Conservation (phyloP, 148 eudicot genomes). For the Tetragonia tetragonoides region DNA sequence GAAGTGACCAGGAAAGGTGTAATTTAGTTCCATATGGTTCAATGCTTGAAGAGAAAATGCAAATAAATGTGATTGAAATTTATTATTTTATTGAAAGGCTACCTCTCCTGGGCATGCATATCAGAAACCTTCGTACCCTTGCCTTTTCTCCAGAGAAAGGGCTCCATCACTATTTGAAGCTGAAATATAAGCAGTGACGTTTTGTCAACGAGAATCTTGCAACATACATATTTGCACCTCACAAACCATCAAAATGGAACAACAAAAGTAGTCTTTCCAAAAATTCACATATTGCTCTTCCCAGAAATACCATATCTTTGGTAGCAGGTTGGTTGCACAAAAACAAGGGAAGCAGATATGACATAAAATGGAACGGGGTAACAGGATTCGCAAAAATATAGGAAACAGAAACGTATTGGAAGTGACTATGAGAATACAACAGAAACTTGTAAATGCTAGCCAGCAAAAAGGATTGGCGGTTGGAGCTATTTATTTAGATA, state of each 20-base stretch:
- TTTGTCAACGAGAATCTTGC: background rate
- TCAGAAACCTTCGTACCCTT: conserved; percentile 39
- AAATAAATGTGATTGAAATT: background rate
- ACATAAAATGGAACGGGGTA: background rate
- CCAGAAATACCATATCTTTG: background rate
- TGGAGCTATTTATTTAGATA: no score
- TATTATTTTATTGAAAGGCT: conserved; percentile 6
- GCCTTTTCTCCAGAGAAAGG: conserved; percentile 66
- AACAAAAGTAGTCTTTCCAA: background rate
- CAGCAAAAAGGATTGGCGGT: no score
- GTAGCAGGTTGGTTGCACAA: background rate
- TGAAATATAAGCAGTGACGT: conserved; percentile 30
- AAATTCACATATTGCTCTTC: background rate
- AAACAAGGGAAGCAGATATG: background rate
- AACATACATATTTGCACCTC: background rate
- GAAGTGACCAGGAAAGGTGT: background rate
- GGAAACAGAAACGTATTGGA: background rate
- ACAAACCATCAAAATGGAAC: background rate
- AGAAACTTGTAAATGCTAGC: no score
- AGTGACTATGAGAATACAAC: background rate
- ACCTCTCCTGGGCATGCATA: conserved; percentile 62
- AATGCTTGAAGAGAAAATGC: background rate
- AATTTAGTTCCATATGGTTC: background rate
- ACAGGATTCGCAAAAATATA: background rate
- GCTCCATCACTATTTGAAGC: conserved; percentile 76